Evolutionary conservation across 257 asterid genomes (phyloP), one percentile per base, ranked within the genome.

Genomic region (Leptodermis oblonga): DNA sequence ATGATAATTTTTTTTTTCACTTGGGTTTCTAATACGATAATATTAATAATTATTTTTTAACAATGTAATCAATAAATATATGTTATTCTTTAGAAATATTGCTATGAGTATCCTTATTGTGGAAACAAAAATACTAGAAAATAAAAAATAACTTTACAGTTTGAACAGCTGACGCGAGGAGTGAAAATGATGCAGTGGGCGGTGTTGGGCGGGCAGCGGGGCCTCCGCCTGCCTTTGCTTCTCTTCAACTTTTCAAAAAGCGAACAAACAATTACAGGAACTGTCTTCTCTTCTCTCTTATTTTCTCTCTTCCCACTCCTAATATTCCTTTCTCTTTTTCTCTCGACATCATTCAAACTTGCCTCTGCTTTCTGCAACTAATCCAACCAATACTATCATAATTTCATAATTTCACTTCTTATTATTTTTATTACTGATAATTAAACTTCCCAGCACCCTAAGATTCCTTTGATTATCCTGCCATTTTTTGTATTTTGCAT

Each of bases 401-500:
- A 14, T 65, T 72, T 2, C 62, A 48, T 48, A 2, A 45, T 18
- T n/a, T n/a, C n/a, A n/a, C 6, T 45, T 4, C 17, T 22, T 52
- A 52, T 9, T 7, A 4, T 33, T 59, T 56, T 33, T 55, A 58
- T 54, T 54, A 9, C 64, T 26, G 0, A 6, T 61, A 36, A 33
- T 33, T 61, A 36, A 34, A 33, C 45, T 33, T 34, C 41, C 43
- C 1, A 66, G 74, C 49, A 54, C 62, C 72, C 22, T 30, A 63
- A 71, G 39, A 43, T 53, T 33, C 41, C 66, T 15, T 34, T 65
- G 45, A 33, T 49, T 54, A 3, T 33, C 36, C 65, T 46, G 73
- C 45, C 49, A 59, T 34, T 67, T 68, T 48, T 71, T 42, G 20
- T 62, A 71, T 73, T 70, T 83, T 76, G 51, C 75, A 83, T 82